These are phyloP conservation scores for Aspergillus heteromorphus DNA, from an alignment of 495 filamentous ascomycete genomes.

Conservation along the genomic window DNA sequence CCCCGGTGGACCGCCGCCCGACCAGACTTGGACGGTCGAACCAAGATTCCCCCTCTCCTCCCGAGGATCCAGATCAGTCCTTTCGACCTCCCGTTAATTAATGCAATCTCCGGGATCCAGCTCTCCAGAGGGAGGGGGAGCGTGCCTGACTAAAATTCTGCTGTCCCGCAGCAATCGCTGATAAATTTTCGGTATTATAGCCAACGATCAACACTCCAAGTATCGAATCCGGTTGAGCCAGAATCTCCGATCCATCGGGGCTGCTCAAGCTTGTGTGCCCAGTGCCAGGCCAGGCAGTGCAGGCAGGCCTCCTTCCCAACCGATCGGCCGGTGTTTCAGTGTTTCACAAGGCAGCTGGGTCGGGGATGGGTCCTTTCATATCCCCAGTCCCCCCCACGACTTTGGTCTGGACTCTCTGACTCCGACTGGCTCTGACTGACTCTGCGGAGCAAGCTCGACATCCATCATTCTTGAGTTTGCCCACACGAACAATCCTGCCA, in stretches of 20 bases:
- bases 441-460: no score
- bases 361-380: not conserved
- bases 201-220: not conserved
- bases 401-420: not conserved
- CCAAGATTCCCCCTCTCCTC: not conserved
- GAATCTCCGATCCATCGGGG: not conserved
- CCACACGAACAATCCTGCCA: no score
- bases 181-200: not conserved
- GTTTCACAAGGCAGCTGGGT: not conserved
- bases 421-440: no score
- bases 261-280: conserved; percentile 3
- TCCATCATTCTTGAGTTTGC: no score
- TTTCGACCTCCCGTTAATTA: not conserved
- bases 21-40: not conserved
- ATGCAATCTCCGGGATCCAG: conserved; percentile 1
- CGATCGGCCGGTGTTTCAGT: conserved; percentile 1
- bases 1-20: not conserved
- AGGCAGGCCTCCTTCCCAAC: not conserved
- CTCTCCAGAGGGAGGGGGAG: not conserved
- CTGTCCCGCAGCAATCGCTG: not conserved
- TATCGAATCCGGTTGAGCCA: not conserved
- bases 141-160: not conserved
- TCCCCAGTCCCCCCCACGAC: not conserved
- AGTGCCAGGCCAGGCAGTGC: no score
- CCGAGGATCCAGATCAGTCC: conserved; percentile 2